Conservation (phyloP, 208 protist species). For the Trypanosoma caninum region DNA sequence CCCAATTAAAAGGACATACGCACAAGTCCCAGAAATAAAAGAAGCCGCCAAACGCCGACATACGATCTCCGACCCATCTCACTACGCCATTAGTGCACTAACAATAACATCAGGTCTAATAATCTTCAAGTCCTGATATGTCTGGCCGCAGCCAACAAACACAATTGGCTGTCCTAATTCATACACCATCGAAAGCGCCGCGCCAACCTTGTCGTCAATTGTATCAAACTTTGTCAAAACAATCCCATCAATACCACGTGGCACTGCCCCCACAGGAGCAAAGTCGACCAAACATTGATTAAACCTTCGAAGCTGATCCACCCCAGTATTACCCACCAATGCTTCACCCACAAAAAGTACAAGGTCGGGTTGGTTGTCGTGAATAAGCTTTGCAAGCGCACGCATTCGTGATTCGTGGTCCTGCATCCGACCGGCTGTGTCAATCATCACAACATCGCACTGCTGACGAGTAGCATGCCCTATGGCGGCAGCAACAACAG, state of each 20-base stretch:
- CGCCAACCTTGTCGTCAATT: constrained; percentile 99
- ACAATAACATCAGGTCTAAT: constrained; percentile 96
- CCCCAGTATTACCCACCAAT: constrained; percentile 99
- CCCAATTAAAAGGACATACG: too few relatives aligned
- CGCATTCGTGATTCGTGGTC: constrained; percentile 99
- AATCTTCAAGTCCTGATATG: constrained; percentile 96
- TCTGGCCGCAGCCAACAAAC: constrained; percentile 99
- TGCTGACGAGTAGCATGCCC: constrained; percentile 76
- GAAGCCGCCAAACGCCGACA: too few relatives aligned
- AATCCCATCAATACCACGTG: constrained; percentile 98
- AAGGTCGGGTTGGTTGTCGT: constrained; percentile 96
- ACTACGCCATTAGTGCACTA: constrained; percentile 90
- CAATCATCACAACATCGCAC: constrained; percentile 98
- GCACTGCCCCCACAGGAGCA: constrained; percentile 57
- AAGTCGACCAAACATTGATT: constrained; percentile 95
- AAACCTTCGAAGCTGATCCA: constrained; percentile 98
- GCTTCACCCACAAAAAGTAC: constrained; percentile 99
- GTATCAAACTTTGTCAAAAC: constrained; percentile 99
- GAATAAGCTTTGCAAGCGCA: constrained; percentile 96
- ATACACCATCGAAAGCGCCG: constrained; percentile 99
- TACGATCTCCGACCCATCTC: too few relatives aligned
- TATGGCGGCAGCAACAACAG: constrained; percentile 93
- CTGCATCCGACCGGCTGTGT: constrained; percentile 99
- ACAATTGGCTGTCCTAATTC: constrained; percentile 98
- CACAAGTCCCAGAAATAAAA: neutral